A percentile compares a stretch with the other conserved stretches of the same genome.
Evolutionary conservation across 352 stramenopile genomes (phyloP).

Genomic region (Pythium scleroteichum): DNA sequence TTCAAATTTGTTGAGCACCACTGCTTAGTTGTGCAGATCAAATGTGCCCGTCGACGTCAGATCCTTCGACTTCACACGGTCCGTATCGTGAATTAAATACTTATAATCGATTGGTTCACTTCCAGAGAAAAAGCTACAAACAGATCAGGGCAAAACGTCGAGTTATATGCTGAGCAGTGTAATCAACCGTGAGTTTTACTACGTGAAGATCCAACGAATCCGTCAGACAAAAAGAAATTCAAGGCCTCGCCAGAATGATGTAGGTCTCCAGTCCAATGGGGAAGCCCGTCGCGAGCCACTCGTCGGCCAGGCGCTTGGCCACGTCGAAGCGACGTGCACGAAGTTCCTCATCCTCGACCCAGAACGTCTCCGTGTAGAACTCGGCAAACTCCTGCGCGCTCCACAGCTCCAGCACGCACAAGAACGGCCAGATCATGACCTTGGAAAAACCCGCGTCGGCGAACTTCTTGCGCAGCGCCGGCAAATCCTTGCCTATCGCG

Average conservation of each 20-base stretch:
- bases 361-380: slow-evolving; percentile 33
- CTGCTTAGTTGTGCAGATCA: too few relatives aligned
- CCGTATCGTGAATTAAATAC: too few relatives aligned
- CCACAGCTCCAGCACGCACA: slow-evolving; percentile 54
- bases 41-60: too few relatives aligned
- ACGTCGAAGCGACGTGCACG: slow-evolving; percentile 29
- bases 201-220: too few relatives aligned
- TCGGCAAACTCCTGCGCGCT: slow-evolving; percentile 44
- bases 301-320: slow-evolving; percentile 41
- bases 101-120: too few relatives aligned
- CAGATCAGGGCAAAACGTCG: too few relatives aligned
- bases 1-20: too few relatives aligned
- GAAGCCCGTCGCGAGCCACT: slow-evolving; percentile 49
- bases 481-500: slow-evolving; percentile 44
- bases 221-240: not conserved
- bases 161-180: too few relatives aligned
- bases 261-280: slow-evolving; percentile 61
- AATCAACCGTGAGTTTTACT: too few relatives aligned
- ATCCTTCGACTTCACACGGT: too few relatives aligned
- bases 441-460: slow-evolving; percentile 33
- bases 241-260: slow-evolving; percentile 39
- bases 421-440: slow-evolving; percentile 55
- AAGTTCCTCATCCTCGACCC: slow-evolving; percentile 35
- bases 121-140: too few relatives aligned
- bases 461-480: slow-evolving; percentile 38